These are phyloP conservation scores for Colletotrichum horii DNA, from an alignment of 2,329 filamentous ascomycete genomes.

Conservation along the genomic window DNA sequence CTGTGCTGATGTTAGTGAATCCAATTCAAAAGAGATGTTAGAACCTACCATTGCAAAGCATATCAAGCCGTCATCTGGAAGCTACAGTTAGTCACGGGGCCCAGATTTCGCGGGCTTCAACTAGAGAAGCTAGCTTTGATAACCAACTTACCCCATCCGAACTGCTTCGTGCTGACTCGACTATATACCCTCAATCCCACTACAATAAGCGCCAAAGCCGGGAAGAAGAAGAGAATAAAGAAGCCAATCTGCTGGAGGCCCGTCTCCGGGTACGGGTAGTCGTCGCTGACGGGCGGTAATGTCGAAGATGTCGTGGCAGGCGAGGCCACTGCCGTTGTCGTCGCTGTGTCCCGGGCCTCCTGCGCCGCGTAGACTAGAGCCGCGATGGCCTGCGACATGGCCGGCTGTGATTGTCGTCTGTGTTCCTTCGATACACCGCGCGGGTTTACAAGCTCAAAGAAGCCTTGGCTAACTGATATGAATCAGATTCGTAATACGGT, in stretches of 20 bases:
- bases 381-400: constrained; percentile 12
- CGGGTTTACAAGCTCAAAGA: neutral
- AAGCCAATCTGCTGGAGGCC: constrained; percentile 3
- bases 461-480: neutral
- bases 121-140: neutral
- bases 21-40: rapidly evolving
- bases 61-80: constrained; percentile 12
- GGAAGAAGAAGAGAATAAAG: constrained; percentile 15
- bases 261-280: constrained; percentile 12
- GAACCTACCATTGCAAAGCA: constrained; percentile 12
- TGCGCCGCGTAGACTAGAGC: constrained; percentile 12
- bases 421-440: neutral
- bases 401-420: neutral
- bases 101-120: neutral
- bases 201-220: neutral
- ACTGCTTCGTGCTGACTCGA: constrained; percentile 13
- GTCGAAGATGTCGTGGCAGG: neutral
- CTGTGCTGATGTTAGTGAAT: neutral
- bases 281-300: constrained; percentile 4
- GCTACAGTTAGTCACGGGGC: neutral
- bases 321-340: neutral
- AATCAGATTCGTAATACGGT: neutral
- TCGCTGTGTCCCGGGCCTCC: neutral
- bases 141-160: constrained; percentile 10
- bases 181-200: constrained; percentile 12